These are phyloP conservation scores for Boeremia lycopersici DNA, from an alignment of 2,329 filamentous ascomycete species.

Conservation along the genomic window DNA sequence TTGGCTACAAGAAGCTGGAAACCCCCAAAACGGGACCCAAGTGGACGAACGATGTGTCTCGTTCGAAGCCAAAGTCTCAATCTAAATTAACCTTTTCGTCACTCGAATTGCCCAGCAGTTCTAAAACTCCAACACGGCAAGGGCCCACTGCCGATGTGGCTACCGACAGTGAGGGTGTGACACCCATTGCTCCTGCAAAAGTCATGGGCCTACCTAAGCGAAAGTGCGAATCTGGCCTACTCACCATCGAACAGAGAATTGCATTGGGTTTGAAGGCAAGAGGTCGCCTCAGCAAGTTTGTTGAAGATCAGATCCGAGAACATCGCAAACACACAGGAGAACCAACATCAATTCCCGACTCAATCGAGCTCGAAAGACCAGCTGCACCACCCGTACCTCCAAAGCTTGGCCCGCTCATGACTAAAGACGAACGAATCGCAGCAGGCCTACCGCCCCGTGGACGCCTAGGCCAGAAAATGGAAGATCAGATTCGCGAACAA, in stretches of 20 bases:
- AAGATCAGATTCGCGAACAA: slow-evolving; percentile 33
- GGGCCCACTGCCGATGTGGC: neutral
- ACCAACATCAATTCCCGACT: slow-evolving; percentile 19
- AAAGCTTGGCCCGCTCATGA: slow-evolving; percentile 28
- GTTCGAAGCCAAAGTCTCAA: slow-evolving; percentile 1
- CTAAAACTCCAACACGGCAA: neutral
- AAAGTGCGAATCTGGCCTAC: slow-evolving; percentile 17
- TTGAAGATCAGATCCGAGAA: slow-evolving; percentile 35
- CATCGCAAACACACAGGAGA: slow-evolving; percentile 33
- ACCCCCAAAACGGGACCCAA: neutral
- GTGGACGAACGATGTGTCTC: slow-evolving; percentile 7
- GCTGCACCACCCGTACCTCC: slow-evolving; percentile 6
- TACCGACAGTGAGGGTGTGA: slow-evolving; percentile 1
- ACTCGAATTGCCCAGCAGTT: neutral
- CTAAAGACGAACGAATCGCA: slow-evolving; percentile 36
- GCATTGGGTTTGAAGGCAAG: slow-evolving; percentile 31
- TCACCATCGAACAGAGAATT: slow-evolving; percentile 33
- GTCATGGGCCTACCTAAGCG: slow-evolving; percentile 11
- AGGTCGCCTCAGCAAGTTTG: slow-evolving; percentile 32
- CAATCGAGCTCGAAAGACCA: slow-evolving; percentile 1
- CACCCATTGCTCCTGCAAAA: neutral
- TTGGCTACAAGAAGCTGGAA: slow-evolving; percentile 29
- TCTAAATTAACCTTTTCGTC: neutral
- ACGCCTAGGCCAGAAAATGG: slow-evolving; percentile 28
- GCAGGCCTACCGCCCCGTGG: slow-evolving; percentile 32